These are phyloP conservation scores for Cyberlindnera meyerae DNA, from an alignment of 805 yeast species.

Conservation along the genomic window DNA sequence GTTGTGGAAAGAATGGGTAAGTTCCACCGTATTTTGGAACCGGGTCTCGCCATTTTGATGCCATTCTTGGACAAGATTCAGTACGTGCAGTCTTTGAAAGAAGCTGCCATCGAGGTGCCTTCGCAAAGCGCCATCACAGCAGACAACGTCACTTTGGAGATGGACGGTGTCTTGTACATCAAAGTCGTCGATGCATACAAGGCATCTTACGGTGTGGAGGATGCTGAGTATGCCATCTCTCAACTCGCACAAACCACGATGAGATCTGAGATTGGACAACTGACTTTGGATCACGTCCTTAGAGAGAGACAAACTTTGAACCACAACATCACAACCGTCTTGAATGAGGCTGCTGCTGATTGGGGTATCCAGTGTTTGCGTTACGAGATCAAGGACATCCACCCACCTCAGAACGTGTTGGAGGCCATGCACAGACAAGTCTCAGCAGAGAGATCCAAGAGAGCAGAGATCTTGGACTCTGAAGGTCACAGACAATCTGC, in stretches of 20 bases:
- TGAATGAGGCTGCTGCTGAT: constrained; percentile 77
- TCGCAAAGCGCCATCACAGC: constrained; percentile 81
- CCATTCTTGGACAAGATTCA: constrained; percentile 74
- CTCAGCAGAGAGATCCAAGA: constrained; percentile 77
- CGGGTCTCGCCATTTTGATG: constrained; percentile 69
- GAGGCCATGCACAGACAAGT: constrained; percentile 93
- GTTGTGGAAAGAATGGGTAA: constrained; percentile 89
- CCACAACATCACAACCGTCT: constrained; percentile 65
- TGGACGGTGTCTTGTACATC: constrained; percentile 80
- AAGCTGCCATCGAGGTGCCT: constrained; percentile 81
- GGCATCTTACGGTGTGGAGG: constrained; percentile 86
- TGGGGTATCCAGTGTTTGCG: constrained; percentile 86
- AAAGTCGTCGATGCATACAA: constrained; percentile 76
- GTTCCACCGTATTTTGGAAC: constrained; percentile 61
- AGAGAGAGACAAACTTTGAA: constrained; percentile 72
- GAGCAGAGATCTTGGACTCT: constrained; percentile 83
- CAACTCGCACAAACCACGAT: constrained; percentile 88
- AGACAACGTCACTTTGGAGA: constrained; percentile 78
- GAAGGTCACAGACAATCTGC: constrained; percentile 79
- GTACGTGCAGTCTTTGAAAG: constrained; percentile 79
- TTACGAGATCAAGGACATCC: constrained; percentile 83
- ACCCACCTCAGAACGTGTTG: constrained; percentile 79
- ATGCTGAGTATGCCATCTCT: constrained; percentile 77
- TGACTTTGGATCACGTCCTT: constrained; percentile 73
- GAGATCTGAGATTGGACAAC: constrained; percentile 84